These are phyloP conservation scores for Pseudomonodictys pantanalensis DNA, from an alignment of 495 filamentous ascomycete species.

Conservation along the genomic window DNA sequence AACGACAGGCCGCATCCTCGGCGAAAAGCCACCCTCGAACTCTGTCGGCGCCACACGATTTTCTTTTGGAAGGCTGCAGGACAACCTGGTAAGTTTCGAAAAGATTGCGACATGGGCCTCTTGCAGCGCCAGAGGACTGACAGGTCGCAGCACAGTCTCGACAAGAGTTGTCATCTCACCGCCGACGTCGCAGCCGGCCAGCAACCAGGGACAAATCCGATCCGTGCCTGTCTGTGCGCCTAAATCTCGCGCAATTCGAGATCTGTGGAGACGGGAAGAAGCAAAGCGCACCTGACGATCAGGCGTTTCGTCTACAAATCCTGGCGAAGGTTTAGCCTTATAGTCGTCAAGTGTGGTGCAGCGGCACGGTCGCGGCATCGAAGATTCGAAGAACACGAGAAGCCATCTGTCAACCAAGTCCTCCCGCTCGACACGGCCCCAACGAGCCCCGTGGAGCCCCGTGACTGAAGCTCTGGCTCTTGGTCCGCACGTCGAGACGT, in stretches of 20 bases:
- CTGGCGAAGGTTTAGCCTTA: conserved; percentile 8
- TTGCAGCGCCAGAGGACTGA: conserved; percentile 23
- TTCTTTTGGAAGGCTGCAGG: conserved; percentile 19
- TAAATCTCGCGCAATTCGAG: conserved; percentile 17
- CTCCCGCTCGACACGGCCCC: background rate
- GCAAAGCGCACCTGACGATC: conserved; percentile 26
- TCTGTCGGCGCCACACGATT: conserved; percentile 28
- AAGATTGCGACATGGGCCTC: conserved; percentile 23
- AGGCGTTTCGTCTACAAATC: conserved; percentile 1
- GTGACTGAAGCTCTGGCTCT: background rate
- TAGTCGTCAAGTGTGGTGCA: conserved; percentile 3
- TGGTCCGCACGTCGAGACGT: background rate
- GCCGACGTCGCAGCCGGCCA: conserved; percentile 24
- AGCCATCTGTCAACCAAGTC: background rate
- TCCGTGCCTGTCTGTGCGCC: conserved; percentile 25
- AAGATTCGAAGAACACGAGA: background rate
- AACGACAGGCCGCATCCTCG: conserved; percentile 18
- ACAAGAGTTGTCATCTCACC: background rate
- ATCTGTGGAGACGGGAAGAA: conserved; percentile 34
- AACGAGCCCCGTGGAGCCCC: background rate
- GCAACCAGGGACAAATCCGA: conserved; percentile 16
- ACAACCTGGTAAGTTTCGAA: conserved; percentile 34
- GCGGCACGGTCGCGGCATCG: background rate
- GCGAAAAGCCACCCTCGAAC: conserved; percentile 20
- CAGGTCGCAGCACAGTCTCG: conserved; percentile 18